phyloP scores from a whole-genome alignment of 1,139 yeast genomes.

The Magnusiomyces magnusii region DNA sequence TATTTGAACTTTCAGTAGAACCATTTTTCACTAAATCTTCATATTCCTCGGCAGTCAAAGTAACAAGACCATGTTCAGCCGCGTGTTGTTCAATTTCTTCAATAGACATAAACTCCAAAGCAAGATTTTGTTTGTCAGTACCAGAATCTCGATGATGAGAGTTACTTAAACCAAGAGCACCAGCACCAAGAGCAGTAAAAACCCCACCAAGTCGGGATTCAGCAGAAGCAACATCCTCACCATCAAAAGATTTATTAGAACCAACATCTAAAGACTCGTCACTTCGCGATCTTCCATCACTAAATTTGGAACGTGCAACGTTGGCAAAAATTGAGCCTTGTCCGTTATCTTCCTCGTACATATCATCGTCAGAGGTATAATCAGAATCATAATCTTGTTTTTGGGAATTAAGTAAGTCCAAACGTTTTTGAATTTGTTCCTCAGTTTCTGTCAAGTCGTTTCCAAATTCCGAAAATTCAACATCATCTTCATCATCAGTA shows the following conservation, averaged over 20 bases:
- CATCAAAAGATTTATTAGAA: not conserved
- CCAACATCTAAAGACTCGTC: not conserved
- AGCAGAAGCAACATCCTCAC: not conserved
- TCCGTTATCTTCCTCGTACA: not conserved
- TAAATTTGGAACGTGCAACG: not conserved
- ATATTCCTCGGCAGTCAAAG: slow-evolving; percentile 45
- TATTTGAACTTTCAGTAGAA: not conserved
- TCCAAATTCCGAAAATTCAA: not conserved
- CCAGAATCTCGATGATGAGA: not conserved
- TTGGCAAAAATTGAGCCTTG: not conserved
- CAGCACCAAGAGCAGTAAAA: not conserved
- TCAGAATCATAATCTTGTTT: slow-evolving; percentile 1
- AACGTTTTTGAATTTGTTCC: not conserved
- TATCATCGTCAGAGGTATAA: not conserved
- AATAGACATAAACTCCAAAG: slow-evolving; percentile 31
- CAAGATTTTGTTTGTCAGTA: slow-evolving; percentile 15
- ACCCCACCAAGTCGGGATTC: not conserved
- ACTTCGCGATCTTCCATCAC: not conserved
- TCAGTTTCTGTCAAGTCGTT: not conserved
- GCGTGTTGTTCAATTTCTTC: slow-evolving; percentile 45
- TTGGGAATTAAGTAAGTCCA: not conserved
- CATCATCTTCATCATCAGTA: not conserved
- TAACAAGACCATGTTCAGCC: slow-evolving; percentile 41
- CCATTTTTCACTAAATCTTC: slow-evolving; percentile 22
- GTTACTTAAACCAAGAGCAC: not conserved